Percentiles rank a stretch among this genome's conserved stretches.
phyloP scores from a whole-genome alignment of 2,329 filamentous ascomycete genomes.

The Pseudocercospora vitis region DNA sequence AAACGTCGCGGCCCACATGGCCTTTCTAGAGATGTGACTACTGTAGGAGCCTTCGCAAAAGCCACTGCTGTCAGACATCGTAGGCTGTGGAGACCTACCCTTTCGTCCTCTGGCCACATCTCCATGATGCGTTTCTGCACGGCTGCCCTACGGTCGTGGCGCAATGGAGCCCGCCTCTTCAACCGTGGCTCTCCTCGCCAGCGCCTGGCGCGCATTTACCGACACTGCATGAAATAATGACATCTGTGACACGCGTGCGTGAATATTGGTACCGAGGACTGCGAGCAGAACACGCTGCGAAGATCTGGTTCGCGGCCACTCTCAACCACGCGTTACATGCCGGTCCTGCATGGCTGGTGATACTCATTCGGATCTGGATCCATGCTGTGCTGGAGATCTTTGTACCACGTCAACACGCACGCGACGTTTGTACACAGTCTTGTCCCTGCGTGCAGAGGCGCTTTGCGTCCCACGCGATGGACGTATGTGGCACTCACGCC shows the following conservation, averaged over 20 bases:
- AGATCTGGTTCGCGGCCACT: neutral
- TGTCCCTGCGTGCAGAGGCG: constrained; percentile 5
- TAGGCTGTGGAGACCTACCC: neutral
- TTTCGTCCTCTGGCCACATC: neutral
- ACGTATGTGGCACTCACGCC: neutral
- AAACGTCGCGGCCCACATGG: neutral
- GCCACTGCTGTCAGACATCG: neutral
- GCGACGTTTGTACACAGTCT: neutral
- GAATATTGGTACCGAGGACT: neutral
- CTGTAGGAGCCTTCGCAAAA: too few relatives aligned
- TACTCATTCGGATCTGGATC: neutral
- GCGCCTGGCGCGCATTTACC: neutral
- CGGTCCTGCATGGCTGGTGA: neutral
- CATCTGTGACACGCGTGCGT: neutral
- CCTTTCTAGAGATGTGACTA: neutral
- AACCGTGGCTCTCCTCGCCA: neutral
- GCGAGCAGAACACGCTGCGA: constrained; percentile 5
- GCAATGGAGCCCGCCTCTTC: neutral
- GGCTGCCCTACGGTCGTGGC: neutral
- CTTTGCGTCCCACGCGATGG: neutral
- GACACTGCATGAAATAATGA: neutral
- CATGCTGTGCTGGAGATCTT: constrained; percentile 7
- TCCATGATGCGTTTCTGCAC: neutral
- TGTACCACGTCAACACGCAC: neutral
- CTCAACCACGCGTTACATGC: constrained; percentile 4